Conservation (phyloP, 176 grass and related monocot genomes). For the Saccharum officinarum region DNA sequence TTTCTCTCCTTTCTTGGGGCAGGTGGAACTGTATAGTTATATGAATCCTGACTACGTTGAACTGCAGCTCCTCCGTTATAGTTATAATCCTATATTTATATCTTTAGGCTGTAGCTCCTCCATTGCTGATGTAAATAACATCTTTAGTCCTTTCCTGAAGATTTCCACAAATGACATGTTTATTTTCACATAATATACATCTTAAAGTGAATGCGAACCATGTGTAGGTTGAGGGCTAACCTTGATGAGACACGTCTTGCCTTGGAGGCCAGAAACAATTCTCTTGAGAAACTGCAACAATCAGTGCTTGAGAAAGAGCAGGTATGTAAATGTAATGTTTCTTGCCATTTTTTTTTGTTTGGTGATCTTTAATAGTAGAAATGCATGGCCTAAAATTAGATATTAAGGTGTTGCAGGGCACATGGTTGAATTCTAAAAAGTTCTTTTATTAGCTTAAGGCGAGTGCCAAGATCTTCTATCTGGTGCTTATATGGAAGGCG, state of each 20-base stretch:
- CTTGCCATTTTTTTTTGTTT: slow-evolving; percentile 36
- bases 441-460: slow-evolving; percentile 2
- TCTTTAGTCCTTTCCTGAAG: background rate
- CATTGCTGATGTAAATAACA: background rate
- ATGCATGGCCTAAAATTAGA: background rate
- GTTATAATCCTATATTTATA: slow-evolving; percentile 2
- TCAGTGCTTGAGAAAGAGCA: slow-evolving; percentile 93
- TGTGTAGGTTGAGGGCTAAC: slow-evolving; percentile 78
- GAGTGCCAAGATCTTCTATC: slow-evolving; percentile 6
- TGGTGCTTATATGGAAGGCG: slow-evolving; percentile 12
- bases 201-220: slow-evolving; percentile 38
- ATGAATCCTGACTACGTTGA: background rate
- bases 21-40: background rate
- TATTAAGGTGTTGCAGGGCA: slow-evolving; percentile 6
- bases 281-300: slow-evolving; percentile 81
- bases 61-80: background rate
- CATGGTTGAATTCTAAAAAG: slow-evolving; percentile 16
- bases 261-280: slow-evolving; percentile 82
- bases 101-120: background rate
- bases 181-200: slow-evolving; percentile 25
- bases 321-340: slow-evolving; percentile 47
- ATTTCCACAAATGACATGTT: slow-evolving; percentile 15
- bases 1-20: background rate
- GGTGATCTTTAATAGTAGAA: slow-evolving; percentile 24
- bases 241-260: slow-evolving; percentile 74